These are phyloP conservation scores for Tricholoma furcatifolium DNA, from an alignment of 768 basidiomycete species.

Conservation along the genomic window DNA sequence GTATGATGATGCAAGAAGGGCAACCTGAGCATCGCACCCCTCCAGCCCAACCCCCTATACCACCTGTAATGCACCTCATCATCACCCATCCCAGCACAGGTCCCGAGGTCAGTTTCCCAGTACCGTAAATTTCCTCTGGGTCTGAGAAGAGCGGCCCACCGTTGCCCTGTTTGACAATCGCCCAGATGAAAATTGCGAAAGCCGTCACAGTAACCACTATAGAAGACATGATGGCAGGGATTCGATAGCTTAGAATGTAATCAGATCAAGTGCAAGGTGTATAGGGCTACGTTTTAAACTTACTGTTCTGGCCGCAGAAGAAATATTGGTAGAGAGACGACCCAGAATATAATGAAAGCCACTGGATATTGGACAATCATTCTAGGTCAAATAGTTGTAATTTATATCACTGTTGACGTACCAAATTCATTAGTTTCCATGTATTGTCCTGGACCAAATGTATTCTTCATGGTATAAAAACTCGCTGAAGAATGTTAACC, in stretches of 20 bases:
- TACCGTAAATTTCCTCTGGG: conserved; percentile 25
- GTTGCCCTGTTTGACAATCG: conserved; percentile 28
- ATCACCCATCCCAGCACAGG: conserved; percentile 26
- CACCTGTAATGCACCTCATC: conserved; percentile 29
- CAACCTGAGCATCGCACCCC: conserved; percentile 15
- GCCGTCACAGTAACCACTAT: conserved; percentile 25
- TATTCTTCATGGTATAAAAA: conserved; percentile 29
- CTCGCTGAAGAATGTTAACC: conserved; percentile 18
- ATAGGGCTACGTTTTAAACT: conserved; percentile 1
- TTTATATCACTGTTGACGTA: conserved; percentile 2
- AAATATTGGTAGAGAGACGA: conserved; percentile 26
- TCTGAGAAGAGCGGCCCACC: conserved; percentile 26
- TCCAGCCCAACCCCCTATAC: conserved; percentile 31
- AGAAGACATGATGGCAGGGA: conserved; percentile 25
- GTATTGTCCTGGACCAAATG: conserved; percentile 19
- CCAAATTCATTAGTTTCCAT: conserved; percentile 34
- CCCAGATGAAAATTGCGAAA: conserved; percentile 27
- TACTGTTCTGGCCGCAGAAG: conserved; percentile 27
- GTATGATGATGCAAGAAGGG: not conserved
- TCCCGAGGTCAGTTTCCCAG: conserved; percentile 19
- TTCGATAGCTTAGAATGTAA: conserved; percentile 4
- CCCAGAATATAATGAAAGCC: conserved; percentile 29
- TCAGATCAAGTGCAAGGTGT: not conserved
- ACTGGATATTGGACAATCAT: conserved; percentile 17
- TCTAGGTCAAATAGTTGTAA: not conserved